A percentile compares a stretch with the other conserved stretches of the same genome.
Evolutionary conservation across 1,139 yeast genomes (phyloP).

Genomic region (Blastobotrys proliferans): DNA sequence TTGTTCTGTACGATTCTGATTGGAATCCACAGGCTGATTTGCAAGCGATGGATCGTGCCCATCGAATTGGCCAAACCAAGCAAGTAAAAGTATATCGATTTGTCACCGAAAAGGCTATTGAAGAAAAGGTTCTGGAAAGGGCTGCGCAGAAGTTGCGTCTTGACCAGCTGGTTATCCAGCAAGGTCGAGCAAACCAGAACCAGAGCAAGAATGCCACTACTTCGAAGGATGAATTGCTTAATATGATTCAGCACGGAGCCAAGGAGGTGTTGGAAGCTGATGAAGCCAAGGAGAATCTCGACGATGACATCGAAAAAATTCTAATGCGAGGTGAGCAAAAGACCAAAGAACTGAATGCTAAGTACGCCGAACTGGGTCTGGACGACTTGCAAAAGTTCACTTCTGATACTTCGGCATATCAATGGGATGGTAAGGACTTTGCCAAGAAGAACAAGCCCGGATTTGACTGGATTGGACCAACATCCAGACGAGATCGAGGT

Average conservation of each 20-base stretch:
- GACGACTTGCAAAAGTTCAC: constrained; percentile 91
- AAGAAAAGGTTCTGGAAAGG: constrained; percentile 90
- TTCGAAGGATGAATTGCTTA: constrained; percentile 78
- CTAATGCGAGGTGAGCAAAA: constrained; percentile 75
- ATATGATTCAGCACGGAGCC: constrained; percentile 98
- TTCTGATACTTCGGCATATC: constrained; percentile 80
- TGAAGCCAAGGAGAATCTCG: constrained; percentile 29
- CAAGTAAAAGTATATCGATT: constrained; percentile 91
- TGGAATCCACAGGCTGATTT: constrained; percentile 99
- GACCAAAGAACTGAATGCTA: constrained; percentile 70
- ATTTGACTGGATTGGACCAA: constrained; percentile 74
- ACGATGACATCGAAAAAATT: constrained; percentile 77
- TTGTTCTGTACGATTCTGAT: constrained; percentile 86
- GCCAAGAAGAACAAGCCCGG: constrained; percentile 54
- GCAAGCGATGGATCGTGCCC: constrained; percentile 99
- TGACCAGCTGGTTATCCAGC: constrained; percentile 95
- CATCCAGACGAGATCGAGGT: constrained; percentile 82
- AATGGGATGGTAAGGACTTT: constrained; percentile 96
- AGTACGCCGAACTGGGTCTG: constrained; percentile 78
- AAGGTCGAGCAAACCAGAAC: constrained; percentile 62
- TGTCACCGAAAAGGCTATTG: constrained; percentile 94
- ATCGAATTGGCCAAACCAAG: constrained; percentile 94
- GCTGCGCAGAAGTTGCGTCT: constrained; percentile 92
- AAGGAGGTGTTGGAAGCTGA: constrained; percentile 63
- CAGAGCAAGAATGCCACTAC: constrained; percentile 42